A percentile compares a stretch with the other conserved stretches of the same genome.
These are phyloP conservation scores for Tephrocybe rancida DNA, from an alignment of 768 basidiomycete genomes.

Conservation along the genomic window DNA sequence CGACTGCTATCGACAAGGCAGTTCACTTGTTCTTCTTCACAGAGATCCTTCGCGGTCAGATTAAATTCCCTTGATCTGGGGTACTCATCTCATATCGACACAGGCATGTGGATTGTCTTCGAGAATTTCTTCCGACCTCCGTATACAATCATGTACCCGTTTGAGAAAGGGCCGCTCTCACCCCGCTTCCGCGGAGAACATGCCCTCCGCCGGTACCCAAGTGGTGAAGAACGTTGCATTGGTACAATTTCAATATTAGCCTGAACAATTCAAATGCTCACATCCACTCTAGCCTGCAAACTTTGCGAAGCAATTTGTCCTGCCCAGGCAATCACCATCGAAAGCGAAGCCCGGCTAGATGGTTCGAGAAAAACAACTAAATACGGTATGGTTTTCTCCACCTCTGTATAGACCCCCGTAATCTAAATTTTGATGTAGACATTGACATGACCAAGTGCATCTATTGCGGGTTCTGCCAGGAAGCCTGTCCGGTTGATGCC, in stretches of 20 bases:
- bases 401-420: constrained; percentile 19
- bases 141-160: constrained; percentile 98
- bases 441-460: constrained; percentile 99
- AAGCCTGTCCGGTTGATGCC: constrained; percentile 98
- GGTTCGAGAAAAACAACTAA: constrained; percentile 96
- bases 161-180: constrained; percentile 96
- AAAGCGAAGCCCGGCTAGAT: constrained; percentile 94
- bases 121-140: constrained; percentile 93
- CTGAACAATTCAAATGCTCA: constrained; percentile 8
- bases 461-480: constrained; percentile 99
- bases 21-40: constrained; percentile 98
- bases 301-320: constrained; percentile 99
- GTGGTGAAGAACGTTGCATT: constrained; percentile 98
- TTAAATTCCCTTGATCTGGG: not conserved
- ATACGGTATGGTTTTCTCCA: constrained; percentile 62
- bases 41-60: constrained; percentile 91
- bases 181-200: constrained; percentile 99
- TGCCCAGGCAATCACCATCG: constrained; percentile 98
- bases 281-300: constrained; percentile 77
- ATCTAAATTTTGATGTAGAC: constrained; percentile 49
- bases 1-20: constrained; percentile 94
- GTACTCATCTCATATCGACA: constrained; percentile 14
- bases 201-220: constrained; percentile 93
- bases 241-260: constrained; percentile 53
- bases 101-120: constrained; percentile 98